Percentiles rank a stretch among this genome's conserved stretches.
Evolutionary conservation across 2,329 filamentous ascomycete genomes (phyloP).

Genomic region (Colletotrichum higginsianum): DNA sequence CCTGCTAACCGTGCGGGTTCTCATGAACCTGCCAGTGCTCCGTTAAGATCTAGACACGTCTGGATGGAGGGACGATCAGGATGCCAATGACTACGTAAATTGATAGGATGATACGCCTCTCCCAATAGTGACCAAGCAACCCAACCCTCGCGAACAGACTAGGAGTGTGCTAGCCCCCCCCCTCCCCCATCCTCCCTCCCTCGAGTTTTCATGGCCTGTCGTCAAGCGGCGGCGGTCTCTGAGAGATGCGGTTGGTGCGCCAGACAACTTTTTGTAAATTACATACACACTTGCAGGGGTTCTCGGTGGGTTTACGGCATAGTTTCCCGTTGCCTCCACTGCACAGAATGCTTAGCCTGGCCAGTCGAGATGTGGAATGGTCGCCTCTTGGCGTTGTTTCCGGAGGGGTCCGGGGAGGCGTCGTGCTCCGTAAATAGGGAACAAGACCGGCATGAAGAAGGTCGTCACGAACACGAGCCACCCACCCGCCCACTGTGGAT

Average conservation of each 20-base stretch:
- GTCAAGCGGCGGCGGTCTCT: neutral
- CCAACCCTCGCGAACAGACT: no score
- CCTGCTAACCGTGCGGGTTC: no score
- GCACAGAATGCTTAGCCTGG: conserved; percentile 22
- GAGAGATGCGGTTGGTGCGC: conserved; percentile 24
- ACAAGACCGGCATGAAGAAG: neutral
- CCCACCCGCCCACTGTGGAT: neutral
- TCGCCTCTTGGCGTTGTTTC: neutral
- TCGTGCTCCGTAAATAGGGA: conserved; percentile 1
- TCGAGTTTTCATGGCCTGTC: neutral
- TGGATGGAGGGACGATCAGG: no score
- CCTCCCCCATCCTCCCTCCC: no score
- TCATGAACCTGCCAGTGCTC: neutral
- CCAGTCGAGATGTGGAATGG: neutral
- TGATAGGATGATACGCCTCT: neutral
- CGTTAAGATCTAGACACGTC: no score
- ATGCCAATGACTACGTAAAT: neutral
- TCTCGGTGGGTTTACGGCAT: conserved; percentile 21
- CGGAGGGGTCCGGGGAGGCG: conserved; percentile 8
- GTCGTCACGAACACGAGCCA: neutral
- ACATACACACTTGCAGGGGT: neutral
- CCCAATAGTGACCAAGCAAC: neutral
- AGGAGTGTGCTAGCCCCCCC: neutral
- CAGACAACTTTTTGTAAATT: conserved; percentile 4
- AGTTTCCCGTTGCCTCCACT: conserved; percentile 22